phyloP scores from a whole-genome alignment of 768 basidiomycete species.

The Hebeloma cylindrosporum region DNA sequence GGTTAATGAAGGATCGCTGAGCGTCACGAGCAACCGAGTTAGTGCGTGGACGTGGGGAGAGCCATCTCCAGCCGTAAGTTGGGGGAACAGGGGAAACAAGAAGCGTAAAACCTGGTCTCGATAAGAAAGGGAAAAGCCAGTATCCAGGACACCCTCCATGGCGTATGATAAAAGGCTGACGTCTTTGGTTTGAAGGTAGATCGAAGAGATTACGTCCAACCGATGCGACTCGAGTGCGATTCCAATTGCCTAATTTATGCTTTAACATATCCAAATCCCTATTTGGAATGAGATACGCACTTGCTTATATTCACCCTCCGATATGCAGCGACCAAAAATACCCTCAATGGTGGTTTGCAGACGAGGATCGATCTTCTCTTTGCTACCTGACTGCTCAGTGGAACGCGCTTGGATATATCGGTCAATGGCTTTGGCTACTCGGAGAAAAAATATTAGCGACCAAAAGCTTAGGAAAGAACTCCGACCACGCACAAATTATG shows the following conservation, averaged over 20 bases:
- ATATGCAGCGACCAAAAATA: conserved; percentile 83
- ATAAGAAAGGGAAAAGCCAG: conserved; percentile 83
- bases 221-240: conserved; percentile 92
- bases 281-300: conserved; percentile 38
- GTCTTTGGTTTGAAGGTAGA: conserved; percentile 76
- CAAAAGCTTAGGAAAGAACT: not conserved
- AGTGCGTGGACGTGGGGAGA: conserved; percentile 78
- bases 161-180: conserved; percentile 83
- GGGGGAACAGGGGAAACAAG: conserved; percentile 84
- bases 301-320: conserved; percentile 90
- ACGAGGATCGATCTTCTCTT: conserved; percentile 72
- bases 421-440: conserved; percentile 91
- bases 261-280: no score
- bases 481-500: conserved; percentile 89
- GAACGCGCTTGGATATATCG: conserved; percentile 76
- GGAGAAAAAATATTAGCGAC: not conserved
- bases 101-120: conserved; percentile 80
- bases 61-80: conserved; percentile 65
- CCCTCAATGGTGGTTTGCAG: conserved; percentile 84
- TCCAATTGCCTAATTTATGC: conserved; percentile 96
- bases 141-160: conserved; percentile 89
- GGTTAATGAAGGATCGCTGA: conserved; percentile 80
- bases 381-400: conserved; percentile 50
- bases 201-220: conserved; percentile 78
- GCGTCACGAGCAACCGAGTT: conserved; percentile 86